These are phyloP conservation scores for Diaporthe ampelina DNA, from an alignment of 2,329 filamentous ascomycete genomes.

Conservation along the genomic window DNA sequence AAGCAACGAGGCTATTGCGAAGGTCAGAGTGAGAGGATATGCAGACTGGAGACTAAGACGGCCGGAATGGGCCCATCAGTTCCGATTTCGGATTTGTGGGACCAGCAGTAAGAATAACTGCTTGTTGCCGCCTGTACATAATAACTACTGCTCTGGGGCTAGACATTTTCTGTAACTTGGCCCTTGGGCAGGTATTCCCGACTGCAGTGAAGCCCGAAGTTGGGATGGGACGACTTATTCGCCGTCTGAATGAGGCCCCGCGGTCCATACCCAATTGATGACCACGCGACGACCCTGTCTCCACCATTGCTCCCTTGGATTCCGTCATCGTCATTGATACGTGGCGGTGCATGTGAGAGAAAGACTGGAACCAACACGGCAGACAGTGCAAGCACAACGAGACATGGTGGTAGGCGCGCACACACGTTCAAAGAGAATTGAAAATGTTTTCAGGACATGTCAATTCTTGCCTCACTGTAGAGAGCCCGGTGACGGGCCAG, in stretches of 20 bases:
- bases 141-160: not conserved
- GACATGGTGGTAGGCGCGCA: too few species aligned
- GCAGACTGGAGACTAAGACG: not conserved
- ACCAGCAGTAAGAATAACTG: slow-evolving; percentile 2
- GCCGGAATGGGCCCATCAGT: not conserved
- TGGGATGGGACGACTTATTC: not conserved
- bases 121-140: not conserved
- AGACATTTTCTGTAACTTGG: not conserved
- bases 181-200: not conserved
- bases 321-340: slow-evolving; percentile 35
- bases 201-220: slow-evolving; percentile 5
- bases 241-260: not conserved
- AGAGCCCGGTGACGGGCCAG: not conserved
- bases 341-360: slow-evolving; percentile 29
- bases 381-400: slow-evolving; percentile 7
- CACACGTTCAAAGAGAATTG: not conserved
- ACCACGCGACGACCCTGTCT: slow-evolving; percentile 8
- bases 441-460: not conserved
- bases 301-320: slow-evolving; percentile 21
- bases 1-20: not conserved
- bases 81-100: slow-evolving; percentile 15
- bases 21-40: not conserved
- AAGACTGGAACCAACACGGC: slow-evolving; percentile 26
- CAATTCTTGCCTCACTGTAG: not conserved
- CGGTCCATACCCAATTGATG: slow-evolving; percentile 1